Evolutionary conservation across 768 basidiomycete species (phyloP), one percentile per base, ranked within the genome.

Genomic region (Lepiota venenata): DNA sequence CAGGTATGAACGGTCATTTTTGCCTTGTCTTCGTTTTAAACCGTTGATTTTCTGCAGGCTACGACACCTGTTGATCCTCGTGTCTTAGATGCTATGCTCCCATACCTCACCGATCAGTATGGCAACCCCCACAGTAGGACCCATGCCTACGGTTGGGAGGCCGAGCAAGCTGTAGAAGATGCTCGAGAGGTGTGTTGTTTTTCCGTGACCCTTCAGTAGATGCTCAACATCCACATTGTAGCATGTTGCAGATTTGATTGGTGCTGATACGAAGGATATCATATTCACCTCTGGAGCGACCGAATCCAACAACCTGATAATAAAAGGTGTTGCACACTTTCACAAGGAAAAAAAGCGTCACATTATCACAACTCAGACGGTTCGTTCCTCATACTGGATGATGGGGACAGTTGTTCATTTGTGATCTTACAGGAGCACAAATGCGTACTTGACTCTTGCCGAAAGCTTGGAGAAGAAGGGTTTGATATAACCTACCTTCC

Each of bases 121-220:
- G 97, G 97, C 3, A 99, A 98, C 71, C 96, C 97, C 8, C 97
- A 98, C 67, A 95, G 93, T 68, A 84, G 97, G 52, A 98, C 97
- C 25, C 97, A 99, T 71, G 93, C 97, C 0, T 99, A 98, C 69
- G 97, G 97, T 3, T 99, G 97, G 97, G 97, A 99, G 72, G 93
- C 96, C 5, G 97, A 99, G 64, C 79, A 87, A 64, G 97, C 89
- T 0, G 91, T 97, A 6, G 97, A 98, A 66, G 84, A 87, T 57
- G 95, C 93, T 2, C 83, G 97, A 50, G 86, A 91, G 79, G 93
- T 86, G 47, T 32, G 63, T 52, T 39, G 8, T 18, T 8, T 35
- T 14, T 18, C 29, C 32, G 15, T 37, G 41, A 41, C 41, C 12
- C 37, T 14, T 47, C 50, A 16, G 4, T 6, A 50, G 35, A n/a